Base-by-base conservation (phyloP, 2,329 filamentous ascomycete genomes). In the Xylaria sp. region DNA sequence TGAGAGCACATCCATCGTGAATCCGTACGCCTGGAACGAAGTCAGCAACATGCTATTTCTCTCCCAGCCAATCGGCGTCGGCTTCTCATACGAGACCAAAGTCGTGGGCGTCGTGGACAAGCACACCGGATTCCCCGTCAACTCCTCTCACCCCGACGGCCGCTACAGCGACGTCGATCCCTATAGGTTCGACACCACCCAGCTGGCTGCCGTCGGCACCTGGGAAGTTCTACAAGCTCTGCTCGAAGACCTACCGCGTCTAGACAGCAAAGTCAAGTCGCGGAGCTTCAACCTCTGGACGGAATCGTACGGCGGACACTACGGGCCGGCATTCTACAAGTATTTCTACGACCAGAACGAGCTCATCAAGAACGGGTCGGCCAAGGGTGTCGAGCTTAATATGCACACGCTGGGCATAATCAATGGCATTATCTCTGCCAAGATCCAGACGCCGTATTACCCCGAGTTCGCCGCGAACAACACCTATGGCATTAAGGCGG, bases 201-300 rank as follows among this genome's bases (percentile, higher is more conserved):
- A 74, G 8, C 59, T 78, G 15, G 73, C 77, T 0, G 77, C 77
- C 8, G 65, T 73, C 1, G 77, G 76, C 1, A 74, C 76, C 2
- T 78, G 76, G 76, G 77, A 78, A 51, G 69, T 78, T 10, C 58
- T 78, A 6, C 77, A 78, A 63, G 76, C 69, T 3, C 73, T 79
- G 37, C 63, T 79, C 48, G 52, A 75, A 31, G 67, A 74, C 1
- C 63, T 79, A 7, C 76, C 77, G 7, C 58, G 34, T 4, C 76
- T 87, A 8, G 84, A 86, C 70, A 78, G 80, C 18, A 80, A 80
- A n/a, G 80, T 87, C 65, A 81, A 83, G 66, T 85, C 83, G 34
- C 86, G 83, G 72, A 83, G 82, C 39, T 88, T 89, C 76, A 88
- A 89, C 70, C 80, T 90, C 46, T 89, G 86, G 81, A 89, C 88